Base-by-base conservation (phyloP, 2,329 filamentous ascomycete genomes). In the Penicillium italicum region DNA sequence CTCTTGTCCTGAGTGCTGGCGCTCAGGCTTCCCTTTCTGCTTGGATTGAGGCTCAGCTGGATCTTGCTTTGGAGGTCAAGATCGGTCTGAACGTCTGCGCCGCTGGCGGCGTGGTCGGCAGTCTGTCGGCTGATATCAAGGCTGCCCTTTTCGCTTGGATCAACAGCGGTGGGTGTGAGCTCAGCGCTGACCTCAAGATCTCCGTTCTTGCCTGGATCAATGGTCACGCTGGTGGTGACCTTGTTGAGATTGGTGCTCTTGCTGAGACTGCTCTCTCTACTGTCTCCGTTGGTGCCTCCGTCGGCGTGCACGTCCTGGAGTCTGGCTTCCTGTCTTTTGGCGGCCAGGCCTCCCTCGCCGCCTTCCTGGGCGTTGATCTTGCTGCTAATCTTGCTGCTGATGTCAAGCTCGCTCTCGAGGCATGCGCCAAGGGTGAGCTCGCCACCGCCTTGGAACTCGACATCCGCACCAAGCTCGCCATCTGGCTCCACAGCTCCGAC, bases 41-140 rank as follows among this genome's bases (percentile, higher is more conserved):
- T 45, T 73, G 69, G 62, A 57, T 74, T 34, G 57, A 60, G 34
- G 62, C 55, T 16, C 47, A 60, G 44, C 53, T 61, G 41, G 61
- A 57, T 18, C 62, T 74, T 34, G 65, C 65, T 59, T 58, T 61
- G 33, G 57, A 67, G 20, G 50, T 74, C 60, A 64, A 64, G 62
- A 63, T 69, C 53, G 72, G 63, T 63, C 70, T 74, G 9, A 50
- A 65, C 50, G 65, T 72, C 43, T 69, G 67, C 52, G 71, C 71
- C 41, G 65, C 62, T 49, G 72, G 72, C 49, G 72, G 72, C 66
- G 48, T 72, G 12, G 54, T 67, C 36, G 50, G 49, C 46, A 65
- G 69, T 51, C 58, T 74, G 55, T 52, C 63, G 31, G 62, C 64
- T 18, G 71, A 73, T n/a, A 53, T 74, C 53, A 64, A 69, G 62